These are phyloP conservation scores for Circinella minor DNA, from an alignment of 371 early-diverging fungal species.

Conservation along the genomic window DNA sequence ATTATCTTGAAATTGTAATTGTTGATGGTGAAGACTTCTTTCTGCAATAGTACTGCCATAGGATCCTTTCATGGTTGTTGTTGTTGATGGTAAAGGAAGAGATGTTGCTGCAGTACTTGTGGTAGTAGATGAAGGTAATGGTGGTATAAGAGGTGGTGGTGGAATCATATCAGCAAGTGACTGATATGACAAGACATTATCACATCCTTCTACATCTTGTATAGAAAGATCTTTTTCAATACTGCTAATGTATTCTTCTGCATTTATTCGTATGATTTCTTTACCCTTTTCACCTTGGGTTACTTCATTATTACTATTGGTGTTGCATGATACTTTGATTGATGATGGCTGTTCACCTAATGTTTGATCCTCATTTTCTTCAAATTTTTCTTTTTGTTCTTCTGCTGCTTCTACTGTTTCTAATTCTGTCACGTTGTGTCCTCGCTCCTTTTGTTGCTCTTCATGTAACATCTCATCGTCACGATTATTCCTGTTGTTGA, in stretches of 20 bases:
- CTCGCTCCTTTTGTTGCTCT: neutral
- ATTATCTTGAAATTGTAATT: neutral
- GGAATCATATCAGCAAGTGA: conserved; percentile 23
- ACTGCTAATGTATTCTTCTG: conserved; percentile 1
- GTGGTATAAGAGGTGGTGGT: neutral
- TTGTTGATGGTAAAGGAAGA: neutral
- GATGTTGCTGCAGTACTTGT: neutral
- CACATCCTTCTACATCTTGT: neutral
- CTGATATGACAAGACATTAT: conserved; percentile 15
- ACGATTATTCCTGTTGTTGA: neutral
- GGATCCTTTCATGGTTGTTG: neutral
- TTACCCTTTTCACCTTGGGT: conserved; percentile 2
- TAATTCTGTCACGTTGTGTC: too few relatives aligned
- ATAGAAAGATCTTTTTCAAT: conserved; percentile 2
- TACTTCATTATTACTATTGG: neutral
- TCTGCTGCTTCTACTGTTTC: neutral
- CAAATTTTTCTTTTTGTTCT: neutral
- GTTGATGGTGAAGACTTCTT: neutral
- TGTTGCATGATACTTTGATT: neutral
- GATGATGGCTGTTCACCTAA: neutral
- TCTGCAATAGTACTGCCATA: conserved; percentile 6
- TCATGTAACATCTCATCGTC: neutral
- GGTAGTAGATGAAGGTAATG: neutral
- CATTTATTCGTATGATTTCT: neutral
- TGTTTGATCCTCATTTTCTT: conserved; percentile 2